These are phyloP conservation scores for Penicillium simplicissimum DNA, from an alignment of 495 filamentous ascomycete genomes.

Conservation along the genomic window DNA sequence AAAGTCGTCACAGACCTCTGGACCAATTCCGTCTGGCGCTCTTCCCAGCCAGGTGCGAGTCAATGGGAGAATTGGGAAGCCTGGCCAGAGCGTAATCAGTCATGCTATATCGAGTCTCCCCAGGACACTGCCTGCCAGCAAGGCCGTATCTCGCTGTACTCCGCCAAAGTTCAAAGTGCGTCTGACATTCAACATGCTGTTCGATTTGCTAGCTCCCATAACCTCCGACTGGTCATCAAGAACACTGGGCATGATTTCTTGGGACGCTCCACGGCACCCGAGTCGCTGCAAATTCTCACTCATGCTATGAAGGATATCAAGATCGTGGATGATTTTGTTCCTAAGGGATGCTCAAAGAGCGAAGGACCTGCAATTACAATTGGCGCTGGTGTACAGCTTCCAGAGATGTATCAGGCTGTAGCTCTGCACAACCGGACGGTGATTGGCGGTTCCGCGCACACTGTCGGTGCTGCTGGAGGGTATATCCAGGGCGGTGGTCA, in stretches of 20 bases:
- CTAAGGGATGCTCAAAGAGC: conserved; percentile 14
- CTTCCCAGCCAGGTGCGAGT: conserved; percentile 38
- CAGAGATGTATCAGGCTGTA: conserved; percentile 42
- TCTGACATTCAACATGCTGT: conserved; percentile 41
- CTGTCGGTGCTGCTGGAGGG: conserved; percentile 43
- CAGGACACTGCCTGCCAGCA: conserved; percentile 23
- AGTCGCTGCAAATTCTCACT: conserved; percentile 55
- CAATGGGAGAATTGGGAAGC: conserved; percentile 51
- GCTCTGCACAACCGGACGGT: conserved; percentile 25
- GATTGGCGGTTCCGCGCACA: conserved; percentile 20
- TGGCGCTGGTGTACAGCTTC: conserved; percentile 53
- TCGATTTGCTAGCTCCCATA: conserved; percentile 26
- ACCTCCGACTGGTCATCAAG: conserved; percentile 53
- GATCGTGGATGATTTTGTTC: conserved; percentile 32
- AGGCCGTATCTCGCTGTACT: conserved; percentile 43
- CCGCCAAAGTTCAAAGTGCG: conserved; percentile 31
- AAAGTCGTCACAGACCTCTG: conserved; percentile 22
- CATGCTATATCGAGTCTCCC: conserved; percentile 53
- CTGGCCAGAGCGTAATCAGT: conserved; percentile 54
- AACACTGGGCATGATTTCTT: conserved; percentile 59
- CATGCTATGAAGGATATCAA: conserved; percentile 48
- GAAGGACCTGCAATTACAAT: conserved; percentile 47
- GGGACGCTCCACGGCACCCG: conserved; percentile 55
- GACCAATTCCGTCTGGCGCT: conserved; percentile 30
- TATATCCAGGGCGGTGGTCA: conserved; percentile 60